Base-by-base conservation (phyloP, 495 filamentous ascomycete species). In the Ramalina peruviana region DNA sequence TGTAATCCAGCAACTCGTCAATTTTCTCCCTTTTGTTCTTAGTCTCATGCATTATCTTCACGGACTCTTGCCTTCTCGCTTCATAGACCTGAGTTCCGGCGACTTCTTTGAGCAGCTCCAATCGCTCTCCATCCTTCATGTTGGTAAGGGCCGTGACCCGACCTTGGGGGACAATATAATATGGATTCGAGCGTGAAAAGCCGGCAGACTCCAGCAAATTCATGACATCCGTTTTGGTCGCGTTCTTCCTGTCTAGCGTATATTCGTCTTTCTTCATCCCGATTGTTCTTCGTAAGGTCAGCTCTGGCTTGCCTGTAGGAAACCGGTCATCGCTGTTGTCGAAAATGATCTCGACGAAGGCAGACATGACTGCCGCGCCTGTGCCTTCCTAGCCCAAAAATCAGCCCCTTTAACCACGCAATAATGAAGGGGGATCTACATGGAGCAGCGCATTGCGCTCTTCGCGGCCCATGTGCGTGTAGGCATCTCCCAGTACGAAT, bases 201-300 rank as follows among this genome's bases (percentile, higher is more conserved):
- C 92, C 92, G 5, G 92, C 92, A 9, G 87, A 89, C 63, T 99
- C 92, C 17, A 99, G 79, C 30, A 97, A 74, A 62, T 94, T 94
- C 75, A 92, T 84, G 7, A 99, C 90, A 62, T 99, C 92, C 54
- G 80, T 72, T 62, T 94, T 94, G 21, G 88, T 96, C 19, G 88
- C 88, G 56, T 92, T 94, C 68, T 96, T 97, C 57, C 86, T 79
- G 63, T 99, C 92, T 0, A 97, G 75, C 10, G 88, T 93, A 60
- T 97, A 99, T 67, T 99, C 92, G 58, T 99, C 92, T 68, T 99
- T 98, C 67, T 99, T 97, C 46, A 88, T 72, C 26, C 90, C 92
- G 57, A 99, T 97, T 0, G 93, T 97, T 19, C 92, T 83, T 43
- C 92, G 79, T 23, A 99, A 73, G 10, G 92, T 80, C 9, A 97